Evolutionary conservation across 441 rosid genomes (phyloP).

Genomic region (Viola pubescens): DNA sequence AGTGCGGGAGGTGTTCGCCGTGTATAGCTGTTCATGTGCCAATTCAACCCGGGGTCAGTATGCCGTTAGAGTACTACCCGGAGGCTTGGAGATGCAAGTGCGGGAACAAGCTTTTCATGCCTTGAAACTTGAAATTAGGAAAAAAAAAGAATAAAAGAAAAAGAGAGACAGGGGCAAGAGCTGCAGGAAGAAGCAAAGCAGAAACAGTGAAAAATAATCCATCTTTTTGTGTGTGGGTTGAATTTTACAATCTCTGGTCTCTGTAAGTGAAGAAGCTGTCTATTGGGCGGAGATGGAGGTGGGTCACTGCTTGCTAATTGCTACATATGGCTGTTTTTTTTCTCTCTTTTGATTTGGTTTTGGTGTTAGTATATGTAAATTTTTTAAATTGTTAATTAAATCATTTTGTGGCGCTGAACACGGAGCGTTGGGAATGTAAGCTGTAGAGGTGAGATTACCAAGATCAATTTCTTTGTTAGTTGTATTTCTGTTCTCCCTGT

Average conservation of each 20-base stretch:
- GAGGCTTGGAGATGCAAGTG: slow-evolving; percentile 99
- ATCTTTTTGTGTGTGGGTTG: neutral
- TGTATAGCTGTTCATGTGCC: slow-evolving; percentile 75
- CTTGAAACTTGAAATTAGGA: slow-evolving; percentile 19
- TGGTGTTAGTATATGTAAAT: no score
- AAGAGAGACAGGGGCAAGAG: neutral
- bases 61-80: slow-evolving; percentile 76
- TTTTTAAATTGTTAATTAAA: slow-evolving; percentile 1
- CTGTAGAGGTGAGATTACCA: slow-evolving; percentile 27
- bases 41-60: slow-evolving; percentile 53
- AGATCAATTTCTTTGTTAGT: slow-evolving; percentile 20
- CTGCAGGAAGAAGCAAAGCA: neutral
- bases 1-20: slow-evolving; percentile 75
- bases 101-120: slow-evolving; percentile 62
- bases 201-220: neutral
- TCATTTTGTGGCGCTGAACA: slow-evolving; percentile 27
- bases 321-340: no score
- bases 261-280: neutral
- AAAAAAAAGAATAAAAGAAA: neutral
- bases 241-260: slow-evolving; percentile 13
- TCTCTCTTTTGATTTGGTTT: no score
- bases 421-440: slow-evolving; percentile 40
- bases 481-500: neutral
- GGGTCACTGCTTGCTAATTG: slow-evolving; percentile 8
- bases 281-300: slow-evolving; percentile 12